phyloP scores from a whole-genome alignment of 129 eudicot genomes.

The Tagetes patula region DNA sequence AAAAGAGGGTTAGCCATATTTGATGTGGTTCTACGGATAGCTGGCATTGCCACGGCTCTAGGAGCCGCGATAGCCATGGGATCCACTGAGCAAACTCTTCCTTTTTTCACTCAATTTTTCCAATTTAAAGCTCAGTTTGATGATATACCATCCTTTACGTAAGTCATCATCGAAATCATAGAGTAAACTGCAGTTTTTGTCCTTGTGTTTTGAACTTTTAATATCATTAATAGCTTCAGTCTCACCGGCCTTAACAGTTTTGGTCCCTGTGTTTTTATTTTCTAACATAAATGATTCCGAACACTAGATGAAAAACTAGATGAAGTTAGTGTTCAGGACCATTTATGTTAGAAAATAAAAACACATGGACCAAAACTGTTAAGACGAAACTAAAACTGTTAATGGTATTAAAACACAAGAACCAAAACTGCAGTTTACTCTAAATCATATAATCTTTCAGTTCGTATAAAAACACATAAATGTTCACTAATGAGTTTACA shows the following conservation, averaged over 20 bases:
- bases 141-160: conserved; percentile 77
- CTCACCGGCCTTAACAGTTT: no score
- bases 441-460: neutral
- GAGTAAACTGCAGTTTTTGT: neutral
- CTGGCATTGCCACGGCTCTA: conserved; percentile 58
- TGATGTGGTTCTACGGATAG: conserved; percentile 65
- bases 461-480: neutral
- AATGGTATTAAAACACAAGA: no score
- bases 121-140: conserved; percentile 73
- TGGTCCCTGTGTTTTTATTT: no score
- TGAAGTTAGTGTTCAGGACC: no score
- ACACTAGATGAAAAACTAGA: no score
- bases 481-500: neutral
- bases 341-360: no score
- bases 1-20: conserved; percentile 65
- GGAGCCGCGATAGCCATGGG: conserved; percentile 74
- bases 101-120: conserved; percentile 90
- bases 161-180: conserved; percentile 20
- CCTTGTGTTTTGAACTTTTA: no score
- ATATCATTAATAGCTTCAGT: no score
- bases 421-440: no score
- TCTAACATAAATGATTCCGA: no score
- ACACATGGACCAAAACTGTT: no score
- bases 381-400: no score
- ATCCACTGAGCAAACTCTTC: conserved; percentile 75